Evolutionary conservation across 176 grass and related monocot genomes (phyloP).

Genomic region (Miscanthus lutarioriparius): DNA sequence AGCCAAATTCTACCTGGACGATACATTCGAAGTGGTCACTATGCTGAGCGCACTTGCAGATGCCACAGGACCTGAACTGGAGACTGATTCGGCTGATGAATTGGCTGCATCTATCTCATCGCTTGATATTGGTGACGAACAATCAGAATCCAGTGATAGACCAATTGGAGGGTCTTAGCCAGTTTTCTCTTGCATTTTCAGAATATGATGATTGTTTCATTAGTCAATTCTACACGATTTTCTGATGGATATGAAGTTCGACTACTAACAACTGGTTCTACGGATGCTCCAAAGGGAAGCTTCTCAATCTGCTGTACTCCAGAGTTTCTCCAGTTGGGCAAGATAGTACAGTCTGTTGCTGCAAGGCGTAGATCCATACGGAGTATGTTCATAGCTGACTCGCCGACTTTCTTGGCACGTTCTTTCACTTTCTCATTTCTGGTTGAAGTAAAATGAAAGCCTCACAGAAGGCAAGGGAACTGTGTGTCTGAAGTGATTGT

Average conservation of each 20-base stretch:
- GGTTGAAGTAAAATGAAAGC: conserved; percentile 29
- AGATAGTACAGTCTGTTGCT: conserved; percentile 25
- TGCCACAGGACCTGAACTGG: conserved; percentile 50
- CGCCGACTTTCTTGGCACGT: conserved; percentile 22
- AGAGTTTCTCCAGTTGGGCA: conserved; percentile 10
- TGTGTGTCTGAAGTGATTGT: conserved; percentile 8
- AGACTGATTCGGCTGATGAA: conserved; percentile 13
- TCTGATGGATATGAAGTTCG: conserved; percentile 38
- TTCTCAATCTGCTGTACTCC: conserved; percentile 19
- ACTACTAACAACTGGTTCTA: conserved; percentile 43
- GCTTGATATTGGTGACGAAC: conserved; percentile 39
- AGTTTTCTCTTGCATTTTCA: conserved; percentile 22
- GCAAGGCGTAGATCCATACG: conserved; percentile 35
- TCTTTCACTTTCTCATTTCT: conserved; percentile 17
- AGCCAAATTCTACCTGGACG: conserved; percentile 97
- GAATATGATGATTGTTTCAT: conserved; percentile 44
- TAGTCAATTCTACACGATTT: conserved; percentile 32
- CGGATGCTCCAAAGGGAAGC: conserved; percentile 10
- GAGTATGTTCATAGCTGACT: conserved; percentile 61
- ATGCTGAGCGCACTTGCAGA: conserved; percentile 76
- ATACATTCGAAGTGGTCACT: conserved; percentile 82
- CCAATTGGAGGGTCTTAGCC: conserved; percentile 38
- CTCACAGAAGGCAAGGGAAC: conserved; percentile 26
- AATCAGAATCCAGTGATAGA: conserved; percentile 36
- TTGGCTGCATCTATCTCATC: conserved; percentile 28